A percentile compares a stretch with the other conserved stretches of the same genome.
Conservation (phyloP, 352 stramenopile genomes). For the Blastocystis sp. region DNA sequence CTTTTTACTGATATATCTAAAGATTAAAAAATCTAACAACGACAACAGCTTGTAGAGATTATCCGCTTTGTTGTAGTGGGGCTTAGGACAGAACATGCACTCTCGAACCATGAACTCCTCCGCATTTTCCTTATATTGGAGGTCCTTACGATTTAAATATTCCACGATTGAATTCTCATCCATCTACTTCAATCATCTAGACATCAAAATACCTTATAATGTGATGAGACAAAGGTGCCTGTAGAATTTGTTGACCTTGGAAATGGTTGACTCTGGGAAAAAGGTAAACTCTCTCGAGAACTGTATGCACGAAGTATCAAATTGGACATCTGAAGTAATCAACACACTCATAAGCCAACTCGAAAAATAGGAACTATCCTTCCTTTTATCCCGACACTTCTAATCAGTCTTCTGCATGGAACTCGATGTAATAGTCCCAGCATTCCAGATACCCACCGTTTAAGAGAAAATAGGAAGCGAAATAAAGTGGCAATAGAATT, state of each 20-base stretch:
- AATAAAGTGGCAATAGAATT: background rate
- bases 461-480: background rate
- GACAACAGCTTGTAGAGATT: slow-evolving; percentile 82
- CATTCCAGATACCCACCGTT: too few relatives aligned
- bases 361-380: too few relatives aligned
- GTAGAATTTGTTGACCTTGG: slow-evolving; percentile 13
- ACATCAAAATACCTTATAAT: slow-evolving; percentile 47
- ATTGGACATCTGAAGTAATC: background rate
- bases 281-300: background rate
- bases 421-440: too few relatives aligned
- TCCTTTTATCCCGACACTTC: too few relatives aligned
- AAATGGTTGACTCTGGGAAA: background rate
- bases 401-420: too few relatives aligned
- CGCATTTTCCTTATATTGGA: slow-evolving; percentile 59
- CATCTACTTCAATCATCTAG: background rate
- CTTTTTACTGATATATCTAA: slow-evolving; percentile 79
- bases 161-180: slow-evolving; percentile 64
- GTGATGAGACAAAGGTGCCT: slow-evolving; percentile 62
- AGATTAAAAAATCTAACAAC: background rate
- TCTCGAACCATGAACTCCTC: slow-evolving; percentile 58
- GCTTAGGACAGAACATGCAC: slow-evolving; percentile 76
- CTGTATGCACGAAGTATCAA: background rate
- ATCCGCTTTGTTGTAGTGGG: slow-evolving; percentile 77
- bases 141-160: slow-evolving; percentile 42
- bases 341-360: too few relatives aligned